phyloP scores from a whole-genome alignment of 495 filamentous ascomycete genomes.

The Tuber indicum region DNA sequence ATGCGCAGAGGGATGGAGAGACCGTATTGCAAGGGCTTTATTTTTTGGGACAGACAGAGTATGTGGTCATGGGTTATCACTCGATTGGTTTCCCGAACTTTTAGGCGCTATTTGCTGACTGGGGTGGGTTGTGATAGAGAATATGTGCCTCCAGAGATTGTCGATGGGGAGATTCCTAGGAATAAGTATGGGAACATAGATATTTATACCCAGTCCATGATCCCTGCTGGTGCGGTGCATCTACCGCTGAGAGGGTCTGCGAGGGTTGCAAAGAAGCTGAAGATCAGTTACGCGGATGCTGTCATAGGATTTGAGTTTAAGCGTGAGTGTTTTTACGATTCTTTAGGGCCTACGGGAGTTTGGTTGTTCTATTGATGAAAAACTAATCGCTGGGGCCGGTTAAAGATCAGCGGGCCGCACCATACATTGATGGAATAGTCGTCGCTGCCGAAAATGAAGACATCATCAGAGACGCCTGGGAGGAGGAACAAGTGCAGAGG shows the following conservation, averaged over 20 bases:
- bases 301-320: conserved; percentile 91
- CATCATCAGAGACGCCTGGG: conserved; percentile 70
- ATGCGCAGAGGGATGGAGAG: conserved; percentile 67
- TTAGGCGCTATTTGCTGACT: not conserved
- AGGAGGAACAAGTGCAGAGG: conserved; percentile 71
- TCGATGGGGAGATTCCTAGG: conserved; percentile 80
- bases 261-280: conserved; percentile 72
- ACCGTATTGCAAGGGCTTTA: conserved; percentile 85
- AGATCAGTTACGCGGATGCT: conserved; percentile 86
- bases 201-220: conserved; percentile 88
- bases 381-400: not conserved
- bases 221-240: conserved; percentile 76
- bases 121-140: conserved; percentile 14
- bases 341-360: not conserved
- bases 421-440: conserved; percentile 84
- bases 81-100: not conserved
- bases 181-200: conserved; percentile 97
- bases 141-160: conserved; percentile 68
- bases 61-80: conserved; percentile 50
- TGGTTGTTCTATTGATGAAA: not conserved
- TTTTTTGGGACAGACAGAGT: conserved; percentile 78
- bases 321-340: conserved; percentile 14
- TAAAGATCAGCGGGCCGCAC: conserved; percentile 82
- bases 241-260: conserved; percentile 69
- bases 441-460: conserved; percentile 72